Conservation (phyloP, 352 stramenopile genomes). For the Phytophthora kernoviae region DNA sequence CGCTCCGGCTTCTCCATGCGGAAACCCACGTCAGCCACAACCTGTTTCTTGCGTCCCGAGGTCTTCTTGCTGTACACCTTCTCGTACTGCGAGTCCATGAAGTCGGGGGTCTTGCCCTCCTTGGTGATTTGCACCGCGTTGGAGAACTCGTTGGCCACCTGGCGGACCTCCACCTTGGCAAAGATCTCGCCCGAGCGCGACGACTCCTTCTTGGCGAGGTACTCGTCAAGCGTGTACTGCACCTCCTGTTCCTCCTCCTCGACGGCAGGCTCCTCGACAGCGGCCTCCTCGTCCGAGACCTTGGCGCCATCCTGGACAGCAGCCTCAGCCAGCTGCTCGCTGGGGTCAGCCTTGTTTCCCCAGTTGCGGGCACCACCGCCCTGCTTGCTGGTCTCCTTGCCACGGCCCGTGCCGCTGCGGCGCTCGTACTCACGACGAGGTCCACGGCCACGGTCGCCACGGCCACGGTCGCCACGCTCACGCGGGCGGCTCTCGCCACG, state of each 20-base stretch:
- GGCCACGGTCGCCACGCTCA: constrained; percentile 47
- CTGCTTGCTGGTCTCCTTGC: constrained; percentile 95
- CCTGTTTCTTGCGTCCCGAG: constrained; percentile 92
- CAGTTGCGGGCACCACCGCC: constrained; percentile 96
- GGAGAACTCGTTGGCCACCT: constrained; percentile 92
- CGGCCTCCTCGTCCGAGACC: constrained; percentile 55
- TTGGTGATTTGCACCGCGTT: constrained; percentile 76
- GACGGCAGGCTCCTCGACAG: constrained; percentile 44
- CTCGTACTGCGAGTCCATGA: constrained; percentile 88
- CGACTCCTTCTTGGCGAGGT: constrained; percentile 84
- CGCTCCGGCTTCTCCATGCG: constrained; percentile 71
- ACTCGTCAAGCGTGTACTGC: constrained; percentile 83
- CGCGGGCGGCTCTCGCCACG: constrained; percentile 44
- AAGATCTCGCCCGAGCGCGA: constrained; percentile 78
- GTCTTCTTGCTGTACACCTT: constrained; percentile 97
- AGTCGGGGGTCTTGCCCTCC: constrained; percentile 88
- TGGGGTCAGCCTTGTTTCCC: constrained; percentile 94
- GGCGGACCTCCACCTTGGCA: constrained; percentile 77
- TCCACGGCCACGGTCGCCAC: constrained; percentile 57
- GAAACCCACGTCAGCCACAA: constrained; percentile 90
- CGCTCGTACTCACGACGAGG: constrained; percentile 92
- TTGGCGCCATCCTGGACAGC: constrained; percentile 61
- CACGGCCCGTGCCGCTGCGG: constrained; percentile 94
- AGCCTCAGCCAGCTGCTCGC: constrained; percentile 76
- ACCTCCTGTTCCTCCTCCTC: constrained; percentile 83